Percentiles rank a stretch among this genome's conserved stretches.
phyloP scores from a whole-genome alignment of 306 rosid genomes.

The Chamaecrista fasciculata region DNA sequence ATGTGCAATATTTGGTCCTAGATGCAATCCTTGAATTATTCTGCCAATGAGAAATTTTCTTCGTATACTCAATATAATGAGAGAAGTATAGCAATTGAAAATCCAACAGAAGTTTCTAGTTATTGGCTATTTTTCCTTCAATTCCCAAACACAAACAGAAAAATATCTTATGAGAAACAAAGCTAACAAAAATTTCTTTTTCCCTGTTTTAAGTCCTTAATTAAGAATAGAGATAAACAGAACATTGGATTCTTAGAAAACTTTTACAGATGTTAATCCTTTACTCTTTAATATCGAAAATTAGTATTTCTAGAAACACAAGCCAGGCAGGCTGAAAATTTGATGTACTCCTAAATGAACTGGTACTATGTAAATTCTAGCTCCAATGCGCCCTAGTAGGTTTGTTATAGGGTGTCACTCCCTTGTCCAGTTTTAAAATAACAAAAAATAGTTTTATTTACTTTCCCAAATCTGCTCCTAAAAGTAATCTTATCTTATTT shows the following conservation, averaged over 20 bases:
- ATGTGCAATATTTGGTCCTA: constrained; percentile 84
- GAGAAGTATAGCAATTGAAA: not conserved
- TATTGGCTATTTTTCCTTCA: not conserved
- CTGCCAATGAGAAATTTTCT: constrained; percentile 39
- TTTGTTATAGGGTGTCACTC: not conserved
- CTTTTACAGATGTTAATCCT: not conserved
- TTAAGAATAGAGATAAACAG: not conserved
- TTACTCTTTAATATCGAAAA: not conserved
- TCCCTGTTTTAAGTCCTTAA: not conserved
- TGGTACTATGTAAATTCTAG: not conserved
- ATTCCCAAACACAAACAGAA: not conserved
- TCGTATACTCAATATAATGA: not conserved
- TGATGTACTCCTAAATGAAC: too few relatives aligned
- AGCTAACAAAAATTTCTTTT: not conserved
- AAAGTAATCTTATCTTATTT: not conserved
- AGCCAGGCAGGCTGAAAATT: not conserved
- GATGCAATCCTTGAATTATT: constrained; percentile 77
- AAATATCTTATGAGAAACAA: not conserved
- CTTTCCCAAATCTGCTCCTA: not conserved
- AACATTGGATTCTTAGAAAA: not conserved
- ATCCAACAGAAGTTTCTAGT: not conserved
- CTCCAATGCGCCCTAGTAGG: not conserved
- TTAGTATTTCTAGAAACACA: not conserved
- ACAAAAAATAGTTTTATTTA: too few relatives aligned
- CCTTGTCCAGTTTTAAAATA: not conserved